A percentile compares a stretch with the other conserved stretches of the same genome.
Conservation (phyloP, 2,329 filamentous ascomycete species). For the Lasiodiplodia hormozganensis region DNA sequence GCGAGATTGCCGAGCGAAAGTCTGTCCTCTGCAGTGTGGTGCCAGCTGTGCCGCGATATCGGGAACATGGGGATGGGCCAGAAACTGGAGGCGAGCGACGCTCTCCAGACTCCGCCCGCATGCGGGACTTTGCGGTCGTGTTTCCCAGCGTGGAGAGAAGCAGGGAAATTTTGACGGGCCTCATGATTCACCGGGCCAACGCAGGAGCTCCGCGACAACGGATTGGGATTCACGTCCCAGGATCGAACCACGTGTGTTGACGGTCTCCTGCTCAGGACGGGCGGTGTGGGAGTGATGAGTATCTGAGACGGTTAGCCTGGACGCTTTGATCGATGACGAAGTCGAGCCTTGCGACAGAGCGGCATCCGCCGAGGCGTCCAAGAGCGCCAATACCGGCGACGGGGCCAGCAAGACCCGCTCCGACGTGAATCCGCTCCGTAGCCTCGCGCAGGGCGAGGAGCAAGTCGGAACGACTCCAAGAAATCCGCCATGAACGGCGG, state of each 20-base stretch:
- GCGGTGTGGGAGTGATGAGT: not conserved
- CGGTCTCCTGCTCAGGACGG: conserved; percentile 16
- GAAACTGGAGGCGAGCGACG: conserved; percentile 8
- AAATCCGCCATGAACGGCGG: not conserved
- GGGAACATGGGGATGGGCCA: conserved; percentile 7
- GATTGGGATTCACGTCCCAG: conserved; percentile 17
- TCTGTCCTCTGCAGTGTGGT: not conserved
- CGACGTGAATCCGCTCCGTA: conserved; percentile 5
- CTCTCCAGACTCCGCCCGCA: conserved; percentile 20
- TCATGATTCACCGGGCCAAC: conserved; percentile 9
- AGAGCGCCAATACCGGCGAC: conserved; percentile 6
- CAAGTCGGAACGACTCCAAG: conserved; percentile 2
- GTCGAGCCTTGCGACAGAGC: conserved; percentile 20
- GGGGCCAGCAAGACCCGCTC: conserved; percentile 15
- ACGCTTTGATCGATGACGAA: conserved; percentile 16
- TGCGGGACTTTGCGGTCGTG: conserved; percentile 18
- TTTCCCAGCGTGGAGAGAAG: not conserved
- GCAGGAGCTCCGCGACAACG: conserved; percentile 9
- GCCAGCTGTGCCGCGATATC: conserved; percentile 7
- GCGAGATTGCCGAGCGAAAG: conserved; percentile 17
- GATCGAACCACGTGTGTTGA: conserved; percentile 26
- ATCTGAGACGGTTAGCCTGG: not conserved
- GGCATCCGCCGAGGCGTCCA: conserved; percentile 18
- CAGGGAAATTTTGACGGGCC: not conserved
- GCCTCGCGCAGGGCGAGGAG: conserved; percentile 15